Evolutionary conservation across 768 basidiomycete species (phyloP).

Genomic region (Daedaleopsis nitida): DNA sequence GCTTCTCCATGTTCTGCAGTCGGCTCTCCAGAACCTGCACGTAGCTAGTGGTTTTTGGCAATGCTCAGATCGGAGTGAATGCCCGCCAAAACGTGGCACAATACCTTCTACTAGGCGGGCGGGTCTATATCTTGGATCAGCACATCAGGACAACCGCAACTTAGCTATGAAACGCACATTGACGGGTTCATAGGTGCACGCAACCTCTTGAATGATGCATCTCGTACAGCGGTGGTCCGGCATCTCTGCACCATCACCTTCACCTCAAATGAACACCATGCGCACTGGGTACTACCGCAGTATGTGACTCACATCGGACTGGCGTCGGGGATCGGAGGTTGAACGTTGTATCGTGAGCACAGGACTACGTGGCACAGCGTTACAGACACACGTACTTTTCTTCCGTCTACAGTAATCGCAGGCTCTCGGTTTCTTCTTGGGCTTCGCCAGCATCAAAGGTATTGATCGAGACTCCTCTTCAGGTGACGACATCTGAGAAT

Average conservation of each 20-base stretch:
- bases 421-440: constrained; percentile 6
- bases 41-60: constrained; percentile 18
- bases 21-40: constrained; percentile 23
- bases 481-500: background rate
- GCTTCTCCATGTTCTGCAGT: constrained; percentile 25
- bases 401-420: constrained; percentile 9
- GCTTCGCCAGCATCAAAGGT: background rate
- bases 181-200: constrained; percentile 17
- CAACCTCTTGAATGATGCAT: constrained; percentile 11
- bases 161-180: background rate
- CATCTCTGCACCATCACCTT: constrained; percentile 20
- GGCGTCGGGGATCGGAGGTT: background rate
- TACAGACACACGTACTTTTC: constrained; percentile 2
- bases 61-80: too few species aligned
- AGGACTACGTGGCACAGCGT: background rate
- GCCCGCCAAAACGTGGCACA: too few species aligned
- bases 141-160: background rate
- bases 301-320: constrained; percentile 12
- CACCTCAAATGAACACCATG: background rate
- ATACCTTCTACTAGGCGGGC: constrained; percentile 16
- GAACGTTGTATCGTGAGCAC: background rate
- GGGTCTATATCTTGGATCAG: background rate
- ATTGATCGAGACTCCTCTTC: background rate
- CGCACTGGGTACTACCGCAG: background rate
- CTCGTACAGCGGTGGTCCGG: constrained; percentile 12